Conservation (phyloP, 2,329 filamentous ascomycete genomes). For the Fusarium austroafricanum region DNA sequence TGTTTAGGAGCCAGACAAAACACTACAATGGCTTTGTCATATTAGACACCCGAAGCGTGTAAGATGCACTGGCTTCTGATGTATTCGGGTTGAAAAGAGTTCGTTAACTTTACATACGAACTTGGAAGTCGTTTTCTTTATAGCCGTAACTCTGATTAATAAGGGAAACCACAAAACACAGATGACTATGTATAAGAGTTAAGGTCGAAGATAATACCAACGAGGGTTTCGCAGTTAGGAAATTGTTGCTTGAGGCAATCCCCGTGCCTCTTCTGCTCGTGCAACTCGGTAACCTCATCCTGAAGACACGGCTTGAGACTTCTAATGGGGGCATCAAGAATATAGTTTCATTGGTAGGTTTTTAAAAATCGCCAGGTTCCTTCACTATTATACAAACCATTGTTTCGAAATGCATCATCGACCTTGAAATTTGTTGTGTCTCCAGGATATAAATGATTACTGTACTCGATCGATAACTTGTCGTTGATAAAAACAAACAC, state of each 20-base stretch:
- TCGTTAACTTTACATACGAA: background rate
- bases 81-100: background rate
- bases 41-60: background rate
- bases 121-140: background rate
- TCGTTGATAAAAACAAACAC: constrained; percentile 11
- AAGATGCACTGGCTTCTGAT: background rate
- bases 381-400: background rate
- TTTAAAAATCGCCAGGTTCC: background rate
- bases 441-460: background rate
- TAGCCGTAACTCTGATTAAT: background rate
- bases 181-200: background rate
- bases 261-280: constrained; percentile 12
- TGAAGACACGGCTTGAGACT: constrained; percentile 21
- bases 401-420: constrained; percentile 12
- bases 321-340: constrained; percentile 2
- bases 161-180: background rate
- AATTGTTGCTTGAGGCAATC: constrained; percentile 31
- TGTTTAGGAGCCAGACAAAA: background rate
- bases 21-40: background rate
- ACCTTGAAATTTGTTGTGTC: background rate
- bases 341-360: background rate
- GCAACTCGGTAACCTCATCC: constrained; percentile 6
- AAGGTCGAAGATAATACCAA: background rate
- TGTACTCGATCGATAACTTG: background rate
- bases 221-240: background rate